Base-by-base conservation (phyloP, 176 grass and related monocot genomes). In the Pontederia crassipes region DNA sequence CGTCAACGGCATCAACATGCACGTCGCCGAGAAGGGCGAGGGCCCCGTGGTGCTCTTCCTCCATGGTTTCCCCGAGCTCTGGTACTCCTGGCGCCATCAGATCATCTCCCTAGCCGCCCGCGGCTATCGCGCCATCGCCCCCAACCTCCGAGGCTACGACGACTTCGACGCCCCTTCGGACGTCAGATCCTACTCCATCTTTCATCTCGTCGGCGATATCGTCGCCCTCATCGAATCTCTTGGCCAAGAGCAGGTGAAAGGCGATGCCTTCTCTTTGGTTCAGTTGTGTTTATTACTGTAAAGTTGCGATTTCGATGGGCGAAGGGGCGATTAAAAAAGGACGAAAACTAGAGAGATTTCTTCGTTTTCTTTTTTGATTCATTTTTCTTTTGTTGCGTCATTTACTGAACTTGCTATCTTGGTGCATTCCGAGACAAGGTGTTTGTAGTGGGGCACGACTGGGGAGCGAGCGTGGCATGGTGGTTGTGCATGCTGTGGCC, bases 1-100 rank as follows among this genome's bases (percentile, higher is more conserved):
- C 3, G 66, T 47, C n/a, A 69, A 69, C 53, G 66, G 66, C 66
- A 69, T 69, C 53, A 26, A 46, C 66, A 69, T 69, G 66, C 66
- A 69, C 66, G 53, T 69, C 16, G 52, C 66, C 53, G 66, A 69
- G 54, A 69, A 69, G 16, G 66, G 66, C 28, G 29, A 69, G 9
- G 66, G 66, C 53, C 53, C 66, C 3, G 66, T 57, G 2, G 66
- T 69, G 16, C 66, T 69, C 52, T 52, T 69, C 29, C 15, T 69
- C 29, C 66, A 69, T 4, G 66, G 66, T 29, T 69, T 69, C 66
- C 66, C 66, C 15, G 66, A 69, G 51, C 35, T 69, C 11, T 69
- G 52, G 28, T 69, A 69, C 66, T 57, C 66, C 14, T 69, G 66
- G 66, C 66, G 53, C 17, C 66, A 69, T 29, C 66, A 69, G 18